phyloP scores from a whole-genome alignment of 176 grass and related monocot genomes.

The Zea luxurians region DNA sequence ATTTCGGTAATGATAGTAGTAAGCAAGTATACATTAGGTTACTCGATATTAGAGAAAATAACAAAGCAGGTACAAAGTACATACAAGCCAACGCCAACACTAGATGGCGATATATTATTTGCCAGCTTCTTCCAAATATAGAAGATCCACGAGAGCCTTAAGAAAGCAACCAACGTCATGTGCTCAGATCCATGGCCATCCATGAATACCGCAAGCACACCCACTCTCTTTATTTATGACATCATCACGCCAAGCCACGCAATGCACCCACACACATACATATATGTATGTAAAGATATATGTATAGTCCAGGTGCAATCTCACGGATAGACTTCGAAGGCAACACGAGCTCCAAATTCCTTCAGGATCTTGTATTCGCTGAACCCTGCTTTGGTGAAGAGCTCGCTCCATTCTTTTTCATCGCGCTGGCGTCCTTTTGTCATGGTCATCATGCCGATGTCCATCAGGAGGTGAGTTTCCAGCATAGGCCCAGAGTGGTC shows the following conservation, averaged over 20 bases:
- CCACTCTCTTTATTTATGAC: neutral
- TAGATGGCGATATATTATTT: neutral
- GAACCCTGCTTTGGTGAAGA: conserved; percentile 47
- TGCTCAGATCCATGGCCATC: neutral
- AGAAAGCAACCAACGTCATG: neutral
- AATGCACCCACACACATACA: neutral
- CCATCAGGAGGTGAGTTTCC: conserved; percentile 37
- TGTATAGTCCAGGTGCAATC: neutral
- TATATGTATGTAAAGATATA: neutral
- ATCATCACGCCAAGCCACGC: neutral
- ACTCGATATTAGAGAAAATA: neutral
- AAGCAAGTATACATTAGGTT: neutral
- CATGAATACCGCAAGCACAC: neutral
- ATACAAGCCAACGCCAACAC: neutral
- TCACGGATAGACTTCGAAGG: conserved; percentile 27
- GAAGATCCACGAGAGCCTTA: neutral
- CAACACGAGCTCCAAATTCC: conserved; percentile 7
- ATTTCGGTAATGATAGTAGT: no score
- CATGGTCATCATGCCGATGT: conserved; percentile 36
- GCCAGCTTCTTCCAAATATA: neutral
- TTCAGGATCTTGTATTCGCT: conserved; percentile 31
- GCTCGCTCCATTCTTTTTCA: conserved; percentile 36
- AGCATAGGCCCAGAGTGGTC: neutral
- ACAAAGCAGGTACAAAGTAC: neutral
- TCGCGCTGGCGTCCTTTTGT: conserved; percentile 36